Base-by-base conservation (phyloP, 2,329 filamentous ascomycete genomes). In the Pestalotiopsis sp. region DNA sequence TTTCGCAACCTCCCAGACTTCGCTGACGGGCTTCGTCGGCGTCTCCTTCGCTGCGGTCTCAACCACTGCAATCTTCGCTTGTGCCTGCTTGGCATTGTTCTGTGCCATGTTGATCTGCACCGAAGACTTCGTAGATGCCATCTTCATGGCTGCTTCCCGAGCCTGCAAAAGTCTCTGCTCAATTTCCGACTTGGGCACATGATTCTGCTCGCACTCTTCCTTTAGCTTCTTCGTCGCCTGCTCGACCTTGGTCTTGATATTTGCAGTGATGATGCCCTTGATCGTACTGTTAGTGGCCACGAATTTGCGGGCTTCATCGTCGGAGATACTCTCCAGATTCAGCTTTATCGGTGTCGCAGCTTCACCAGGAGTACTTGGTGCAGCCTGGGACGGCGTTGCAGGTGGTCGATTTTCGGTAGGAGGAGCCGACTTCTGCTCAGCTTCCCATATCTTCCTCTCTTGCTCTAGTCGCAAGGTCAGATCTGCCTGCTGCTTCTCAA, bases 1-100 rank as follows among this genome's bases (percentile, higher is more conserved):
- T 79, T 95, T 94, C 0, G 92, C 94, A 66, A 92, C 82, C 70
- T 91, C 89, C 92, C 93, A 98, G 0, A 98, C 94, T 78, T 98
- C 94, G 10, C 83, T 88, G 3, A 98, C 94, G 0, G 94, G 89
- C 76, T 89, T 90, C 73, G 95, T 86, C 0, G 95, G 95, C 0
- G 94, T 98, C 61, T 97, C 92, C n/a, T 85, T 86, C 0, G 92
- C 94, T 13, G 95, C 94, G 60, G 89, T 92, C 75, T 94, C 88
- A 3, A 98, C 92, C 1, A 96, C 88, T 1, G 88, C 86, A 39
- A 97, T 81, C 81, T 96, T 97, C 4, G 91, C 92, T 64, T 85
- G 85, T 0, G 90, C 88, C 9, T 82, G 81, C 70, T 86, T 88
- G 60, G 86, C 81, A 76, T 91, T 89, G 73, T 91, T 92, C 72